These are phyloP conservation scores for Boletellus emodensis DNA, from an alignment of 768 basidiomycete genomes.

Conservation along the genomic window DNA sequence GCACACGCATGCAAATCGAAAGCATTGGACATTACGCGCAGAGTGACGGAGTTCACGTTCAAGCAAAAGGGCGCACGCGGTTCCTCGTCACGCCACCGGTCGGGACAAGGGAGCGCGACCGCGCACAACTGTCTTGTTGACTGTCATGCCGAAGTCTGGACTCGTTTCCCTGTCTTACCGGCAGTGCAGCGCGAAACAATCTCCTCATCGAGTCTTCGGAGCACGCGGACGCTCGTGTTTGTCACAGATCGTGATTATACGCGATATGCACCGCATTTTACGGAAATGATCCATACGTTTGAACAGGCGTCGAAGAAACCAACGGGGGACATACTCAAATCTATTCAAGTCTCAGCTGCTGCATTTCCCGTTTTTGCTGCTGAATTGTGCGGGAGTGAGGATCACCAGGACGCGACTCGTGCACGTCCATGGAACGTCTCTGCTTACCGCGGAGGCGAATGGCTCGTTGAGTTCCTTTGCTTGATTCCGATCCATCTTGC, in stretches of 20 bases:
- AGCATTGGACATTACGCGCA: conserved; percentile 50
- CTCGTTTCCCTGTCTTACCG: conserved; percentile 53
- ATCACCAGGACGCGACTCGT: neutral
- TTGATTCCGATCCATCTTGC: conserved; percentile 65
- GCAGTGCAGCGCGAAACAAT: conserved; percentile 47
- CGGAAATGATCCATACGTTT: conserved; percentile 42
- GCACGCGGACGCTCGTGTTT: conserved; percentile 38
- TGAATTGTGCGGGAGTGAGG: conserved; percentile 4
- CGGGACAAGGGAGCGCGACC: conserved; percentile 11
- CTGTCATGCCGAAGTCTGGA: conserved; percentile 56
- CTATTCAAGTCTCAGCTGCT: conserved; percentile 33
- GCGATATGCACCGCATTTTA: conserved; percentile 41
- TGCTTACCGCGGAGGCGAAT: conserved; percentile 49
- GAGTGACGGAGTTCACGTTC: conserved; percentile 54
- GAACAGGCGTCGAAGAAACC: conserved; percentile 52
- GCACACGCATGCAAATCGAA: conserved; percentile 37
- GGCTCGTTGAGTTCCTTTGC: conserved; percentile 58
- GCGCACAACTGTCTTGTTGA: conserved; percentile 51
- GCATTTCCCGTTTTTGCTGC: conserved; percentile 27
- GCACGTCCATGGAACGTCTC: conserved; percentile 32
- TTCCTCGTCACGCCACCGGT: conserved; percentile 8
- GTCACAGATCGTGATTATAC: conserved; percentile 37
- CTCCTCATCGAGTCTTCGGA: conserved; percentile 32
- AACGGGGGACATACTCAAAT: conserved; percentile 40
- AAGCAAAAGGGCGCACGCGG: conserved; percentile 35